A percentile compares a stretch with the other conserved stretches of the same genome.
These are phyloP conservation scores for Crithidia brevicula DNA, from an alignment of 208 protist genomes.

Conservation along the genomic window DNA sequence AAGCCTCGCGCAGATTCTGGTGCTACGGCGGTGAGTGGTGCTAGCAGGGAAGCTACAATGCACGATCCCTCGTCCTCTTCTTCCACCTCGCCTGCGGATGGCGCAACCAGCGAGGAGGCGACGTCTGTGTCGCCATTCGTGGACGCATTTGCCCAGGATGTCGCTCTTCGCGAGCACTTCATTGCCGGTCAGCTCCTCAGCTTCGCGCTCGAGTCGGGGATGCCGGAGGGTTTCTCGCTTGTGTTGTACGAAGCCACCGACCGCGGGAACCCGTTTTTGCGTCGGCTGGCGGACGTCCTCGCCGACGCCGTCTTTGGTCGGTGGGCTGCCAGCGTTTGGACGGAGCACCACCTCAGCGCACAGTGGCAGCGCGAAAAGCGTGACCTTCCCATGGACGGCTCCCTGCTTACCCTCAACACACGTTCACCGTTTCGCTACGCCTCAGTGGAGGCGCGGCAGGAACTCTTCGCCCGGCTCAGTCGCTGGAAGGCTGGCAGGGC, in stretches of 20 bases:
- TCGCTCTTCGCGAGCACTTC: constrained; percentile 43
- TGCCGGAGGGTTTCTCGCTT: constrained; percentile 78
- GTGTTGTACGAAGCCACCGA: constrained; percentile 57
- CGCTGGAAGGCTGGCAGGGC: constrained; percentile 42
- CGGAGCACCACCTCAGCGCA: constrained; percentile 65
- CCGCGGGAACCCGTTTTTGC: constrained; percentile 48
- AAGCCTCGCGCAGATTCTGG: no score
- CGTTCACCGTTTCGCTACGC: constrained; percentile 56
- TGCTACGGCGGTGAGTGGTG: no score
- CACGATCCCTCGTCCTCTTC: not conserved
- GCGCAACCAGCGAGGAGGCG: not conserved
- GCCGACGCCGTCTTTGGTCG: constrained; percentile 45
- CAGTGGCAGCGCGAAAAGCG: constrained; percentile 73
- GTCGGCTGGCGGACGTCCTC: constrained; percentile 42
- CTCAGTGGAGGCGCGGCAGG: constrained; percentile 50
- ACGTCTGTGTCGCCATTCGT: constrained; percentile 49
- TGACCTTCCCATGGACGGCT: constrained; percentile 11
- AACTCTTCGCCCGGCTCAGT: constrained; percentile 59
- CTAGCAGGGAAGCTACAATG: not conserved
- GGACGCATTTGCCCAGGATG: constrained; percentile 31
- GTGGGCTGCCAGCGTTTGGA: constrained; percentile 46
- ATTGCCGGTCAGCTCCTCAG: constrained; percentile 61
- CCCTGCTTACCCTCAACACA: constrained; percentile 43
- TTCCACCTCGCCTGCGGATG: not conserved
- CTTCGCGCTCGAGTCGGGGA: constrained; percentile 55